A percentile compares a stretch with the other conserved stretches of the same genome.
Evolutionary conservation across 1,284 basidiomycete species (phyloP).

Genomic region (Apiotrichum montevideense): DNA sequence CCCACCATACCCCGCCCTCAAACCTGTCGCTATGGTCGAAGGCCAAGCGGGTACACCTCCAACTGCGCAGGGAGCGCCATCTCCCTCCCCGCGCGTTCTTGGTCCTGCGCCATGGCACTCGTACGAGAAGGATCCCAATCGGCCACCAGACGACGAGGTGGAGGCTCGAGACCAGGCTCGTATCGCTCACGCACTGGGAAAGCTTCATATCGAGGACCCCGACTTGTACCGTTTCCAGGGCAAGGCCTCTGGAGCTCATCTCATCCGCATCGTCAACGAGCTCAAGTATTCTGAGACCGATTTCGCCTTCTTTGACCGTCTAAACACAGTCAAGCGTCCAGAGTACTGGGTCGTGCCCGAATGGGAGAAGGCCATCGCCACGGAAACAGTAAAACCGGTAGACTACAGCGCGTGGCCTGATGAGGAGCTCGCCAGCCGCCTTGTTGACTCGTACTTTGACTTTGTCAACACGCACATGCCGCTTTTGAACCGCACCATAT

Average conservation of each 20-base stretch:
- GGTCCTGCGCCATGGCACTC: conserved; percentile 32
- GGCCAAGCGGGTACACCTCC: conserved; percentile 7
- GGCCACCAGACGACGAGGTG: conserved; percentile 22
- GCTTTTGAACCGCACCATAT: conserved; percentile 70
- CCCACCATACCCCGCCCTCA: conserved; percentile 35
- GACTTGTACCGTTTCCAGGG: conserved; percentile 58
- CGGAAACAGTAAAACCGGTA: conserved; percentile 31
- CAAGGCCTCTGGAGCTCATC: conserved; percentile 61
- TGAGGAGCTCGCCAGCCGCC: conserved; percentile 55
- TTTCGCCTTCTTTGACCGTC: conserved; percentile 25
- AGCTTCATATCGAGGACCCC: conserved; percentile 38
- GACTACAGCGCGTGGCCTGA: conserved; percentile 43
- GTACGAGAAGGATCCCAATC: conserved; percentile 30
- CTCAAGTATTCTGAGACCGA: conserved; percentile 51
- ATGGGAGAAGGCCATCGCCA: conserved; percentile 44
- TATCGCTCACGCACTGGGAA: conserved; percentile 29
- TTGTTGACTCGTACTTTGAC: conserved; percentile 66
- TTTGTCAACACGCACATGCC: conserved; percentile 60
- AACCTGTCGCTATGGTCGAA: conserved; percentile 11
- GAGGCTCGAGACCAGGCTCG: conserved; percentile 18
- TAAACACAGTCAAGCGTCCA: conserved; percentile 28
- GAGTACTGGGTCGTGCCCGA: conserved; percentile 45
- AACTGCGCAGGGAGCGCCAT: conserved; percentile 19
- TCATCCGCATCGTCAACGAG: conserved; percentile 60
- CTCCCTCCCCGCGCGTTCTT: conserved; percentile 24